These are phyloP conservation scores for Colletotrichum sp. DNA, from an alignment of 2,329 filamentous ascomycete genomes.

Conservation along the genomic window DNA sequence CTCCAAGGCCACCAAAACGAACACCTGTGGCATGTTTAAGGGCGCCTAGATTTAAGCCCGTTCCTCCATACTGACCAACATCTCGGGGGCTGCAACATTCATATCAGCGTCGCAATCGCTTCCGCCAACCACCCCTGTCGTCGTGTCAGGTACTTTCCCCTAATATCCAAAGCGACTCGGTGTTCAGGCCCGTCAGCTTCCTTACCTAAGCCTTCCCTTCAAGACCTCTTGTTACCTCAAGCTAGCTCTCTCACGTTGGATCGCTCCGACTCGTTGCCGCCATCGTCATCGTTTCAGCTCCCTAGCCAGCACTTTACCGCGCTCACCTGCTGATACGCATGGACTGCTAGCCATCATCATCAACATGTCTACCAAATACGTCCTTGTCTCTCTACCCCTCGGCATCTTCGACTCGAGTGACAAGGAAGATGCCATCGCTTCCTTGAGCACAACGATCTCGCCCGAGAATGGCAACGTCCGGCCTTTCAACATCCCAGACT, in stretches of 20 bases:
- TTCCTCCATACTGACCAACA: neutral
- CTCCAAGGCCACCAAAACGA: neutral
- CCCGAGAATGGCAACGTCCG: conserved; percentile 77
- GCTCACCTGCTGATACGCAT: neutral
- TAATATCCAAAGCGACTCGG: neutral
- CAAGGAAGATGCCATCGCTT: conserved; percentile 79
- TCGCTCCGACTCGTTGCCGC: neutral
- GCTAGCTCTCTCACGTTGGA: neutral
- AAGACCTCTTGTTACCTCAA: neutral
- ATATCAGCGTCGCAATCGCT: neutral
- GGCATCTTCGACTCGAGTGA: conserved; percentile 84
- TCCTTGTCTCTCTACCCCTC: conserved; percentile 87
- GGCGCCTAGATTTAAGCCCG: neutral
- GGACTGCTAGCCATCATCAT: neutral
- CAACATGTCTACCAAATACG: conserved; percentile 69
- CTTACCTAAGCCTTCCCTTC: neutral
- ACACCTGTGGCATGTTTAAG: neutral
- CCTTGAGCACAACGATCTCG: conserved; percentile 74
- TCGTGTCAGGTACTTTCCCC: neutral
- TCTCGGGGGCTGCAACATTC: neutral
- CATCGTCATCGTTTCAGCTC: neutral
- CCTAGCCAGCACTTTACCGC: neutral
- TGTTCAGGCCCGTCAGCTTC: neutral
- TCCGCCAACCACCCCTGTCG: neutral
- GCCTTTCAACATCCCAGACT: conserved; percentile 85